These are phyloP conservation scores for Hyphopichia burtonii DNA, from an alignment of 1,139 yeast genomes.

Conservation along the genomic window DNA sequence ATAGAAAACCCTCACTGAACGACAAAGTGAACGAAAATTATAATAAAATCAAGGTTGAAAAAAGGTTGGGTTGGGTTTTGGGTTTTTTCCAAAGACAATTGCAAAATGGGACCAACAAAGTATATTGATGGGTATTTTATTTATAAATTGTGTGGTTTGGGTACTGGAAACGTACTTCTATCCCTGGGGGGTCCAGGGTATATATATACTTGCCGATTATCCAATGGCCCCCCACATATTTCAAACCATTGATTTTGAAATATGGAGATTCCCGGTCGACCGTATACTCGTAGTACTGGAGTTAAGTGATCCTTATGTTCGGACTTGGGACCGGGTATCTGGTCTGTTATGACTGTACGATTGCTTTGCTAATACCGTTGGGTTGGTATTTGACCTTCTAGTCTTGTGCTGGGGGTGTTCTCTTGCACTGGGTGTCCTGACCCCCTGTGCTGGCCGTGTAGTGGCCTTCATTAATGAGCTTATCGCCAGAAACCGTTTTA, in stretches of 20 bases:
- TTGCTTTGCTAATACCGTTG: too few species aligned
- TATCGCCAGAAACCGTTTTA: background rate
- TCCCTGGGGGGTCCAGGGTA: too few species aligned
- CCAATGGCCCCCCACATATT: background rate
- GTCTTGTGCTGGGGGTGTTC: too few species aligned
- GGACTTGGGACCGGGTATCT: background rate
- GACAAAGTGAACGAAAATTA: too few species aligned
- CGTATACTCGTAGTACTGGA: background rate
- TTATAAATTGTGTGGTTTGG: background rate
- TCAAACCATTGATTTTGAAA: background rate
- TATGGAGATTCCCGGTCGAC: slow-evolving; percentile 2
- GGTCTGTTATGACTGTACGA: too few species aligned
- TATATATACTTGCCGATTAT: too few species aligned
- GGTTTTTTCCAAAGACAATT: background rate
- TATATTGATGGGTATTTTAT: slow-evolving; percentile 5
- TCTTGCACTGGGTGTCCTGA: too few species aligned
- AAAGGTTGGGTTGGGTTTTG: background rate
- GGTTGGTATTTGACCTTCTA: background rate
- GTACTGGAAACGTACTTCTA: too few species aligned
- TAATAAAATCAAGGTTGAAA: too few species aligned
- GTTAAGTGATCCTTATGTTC: background rate
- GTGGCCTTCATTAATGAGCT: background rate
- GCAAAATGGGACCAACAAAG: slow-evolving; percentile 3
- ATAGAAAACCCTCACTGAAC: too few species aligned
- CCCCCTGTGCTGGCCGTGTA: too few species aligned